Percentiles rank a stretch among this genome's conserved stretches.
These are phyloP conservation scores for Trichoderma oligosporum DNA, from an alignment of 2,329 filamentous ascomycete species.

Conservation along the genomic window DNA sequence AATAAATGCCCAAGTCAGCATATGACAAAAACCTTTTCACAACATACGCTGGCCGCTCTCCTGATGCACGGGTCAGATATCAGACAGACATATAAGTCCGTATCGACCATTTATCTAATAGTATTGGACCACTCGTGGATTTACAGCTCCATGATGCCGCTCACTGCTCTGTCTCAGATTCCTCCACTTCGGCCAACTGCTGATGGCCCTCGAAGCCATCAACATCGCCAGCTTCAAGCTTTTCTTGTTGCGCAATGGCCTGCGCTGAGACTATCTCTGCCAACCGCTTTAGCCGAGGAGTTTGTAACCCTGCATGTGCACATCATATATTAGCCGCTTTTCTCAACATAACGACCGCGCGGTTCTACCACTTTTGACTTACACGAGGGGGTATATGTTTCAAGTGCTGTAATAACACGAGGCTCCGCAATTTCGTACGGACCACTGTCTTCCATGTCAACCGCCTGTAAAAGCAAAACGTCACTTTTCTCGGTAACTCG, in stretches of 20 bases:
- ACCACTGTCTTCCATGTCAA: slow-evolving; percentile 98
- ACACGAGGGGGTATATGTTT: slow-evolving; percentile 98
- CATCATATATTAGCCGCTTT: slow-evolving; percentile 28
- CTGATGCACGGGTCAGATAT: slow-evolving; percentile 2
- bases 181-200: slow-evolving; percentile 50
- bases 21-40: slow-evolving; percentile 3
- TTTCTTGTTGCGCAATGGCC: slow-evolving; percentile 92
- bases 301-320: slow-evolving; percentile 78
- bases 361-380: slow-evolving; percentile 39
- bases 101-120: background rate
- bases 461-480: slow-evolving; percentile 84
- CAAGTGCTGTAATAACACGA: slow-evolving; percentile 87
- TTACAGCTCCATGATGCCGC: background rate
- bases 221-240: slow-evolving; percentile 56
- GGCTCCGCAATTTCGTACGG: slow-evolving; percentile 98
- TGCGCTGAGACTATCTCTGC: slow-evolving; percentile 98
- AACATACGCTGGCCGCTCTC: slow-evolving; percentile 11
- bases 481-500: slow-evolving; percentile 98
- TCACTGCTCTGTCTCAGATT: slow-evolving; percentile 33
- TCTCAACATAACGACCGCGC: background rate
- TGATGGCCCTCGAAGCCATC: slow-evolving; percentile 48
- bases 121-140: slow-evolving; percentile 21
- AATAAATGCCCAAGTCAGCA: slow-evolving; percentile 16
- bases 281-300: slow-evolving; percentile 85
- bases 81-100: background rate